Percentiles rank a stretch among this genome's conserved stretches.
phyloP scores from a whole-genome alignment of 2,329 filamentous ascomycete species.

The Ophiostoma tasmaniense region DNA sequence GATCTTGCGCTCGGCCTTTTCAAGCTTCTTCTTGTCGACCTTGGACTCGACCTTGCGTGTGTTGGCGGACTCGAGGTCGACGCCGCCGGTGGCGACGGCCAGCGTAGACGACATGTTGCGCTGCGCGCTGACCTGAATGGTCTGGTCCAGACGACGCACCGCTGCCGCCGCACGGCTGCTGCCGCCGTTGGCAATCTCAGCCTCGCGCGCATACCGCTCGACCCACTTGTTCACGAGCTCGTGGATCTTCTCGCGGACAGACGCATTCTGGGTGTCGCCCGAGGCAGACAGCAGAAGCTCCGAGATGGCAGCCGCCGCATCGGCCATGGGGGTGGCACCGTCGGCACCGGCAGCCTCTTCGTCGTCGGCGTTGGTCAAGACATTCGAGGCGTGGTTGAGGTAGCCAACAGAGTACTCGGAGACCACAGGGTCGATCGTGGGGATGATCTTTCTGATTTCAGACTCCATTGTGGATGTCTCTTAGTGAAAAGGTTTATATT shows the following conservation, averaged over 20 bases:
- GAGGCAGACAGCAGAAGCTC: conserved; percentile 89
- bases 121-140: conserved; percentile 87
- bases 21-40: conserved; percentile 96
- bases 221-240: conserved; percentile 87
- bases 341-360: conserved; percentile 50
- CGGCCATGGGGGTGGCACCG: conserved; percentile 57
- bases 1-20: conserved; percentile 97
- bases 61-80: conserved; percentile 92
- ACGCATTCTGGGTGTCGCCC: conserved; percentile 57
- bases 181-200: conserved; percentile 9
- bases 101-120: conserved; percentile 94
- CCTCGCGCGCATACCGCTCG: conserved; percentile 61
- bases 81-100: conserved; percentile 70
- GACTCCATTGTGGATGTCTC: conserved; percentile 57
- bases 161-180: conserved; percentile 61
- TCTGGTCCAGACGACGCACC: conserved; percentile 82
- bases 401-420: conserved; percentile 94
- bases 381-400: conserved; percentile 81
- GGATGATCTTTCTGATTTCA: conserved; percentile 75
- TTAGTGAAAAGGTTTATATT: no score
- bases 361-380: conserved; percentile 64
- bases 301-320: conserved; percentile 78
- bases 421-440: conserved; percentile 78
- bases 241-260: conserved; percentile 69
- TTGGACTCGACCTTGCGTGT: conserved; percentile 91